These are phyloP conservation scores for Arthrinium phaeospermum DNA, from an alignment of 2,329 filamentous ascomycete species.

Conservation along the genomic window DNA sequence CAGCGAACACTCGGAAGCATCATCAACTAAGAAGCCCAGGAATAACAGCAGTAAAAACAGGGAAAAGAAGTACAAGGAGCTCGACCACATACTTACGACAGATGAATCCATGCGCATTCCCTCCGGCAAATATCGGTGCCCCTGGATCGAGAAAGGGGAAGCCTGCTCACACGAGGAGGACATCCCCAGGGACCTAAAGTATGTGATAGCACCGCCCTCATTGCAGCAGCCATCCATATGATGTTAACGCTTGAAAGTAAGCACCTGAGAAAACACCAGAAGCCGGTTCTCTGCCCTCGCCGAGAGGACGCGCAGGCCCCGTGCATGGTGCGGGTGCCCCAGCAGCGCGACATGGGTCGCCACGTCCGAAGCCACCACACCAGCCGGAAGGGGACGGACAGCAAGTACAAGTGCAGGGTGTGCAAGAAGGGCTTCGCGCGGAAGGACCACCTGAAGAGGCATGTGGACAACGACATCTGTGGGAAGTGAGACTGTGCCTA, in stretches of 20 bases:
- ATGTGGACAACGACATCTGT: not conserved
- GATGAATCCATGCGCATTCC: not conserved
- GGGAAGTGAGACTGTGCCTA: not conserved
- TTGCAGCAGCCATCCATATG: not conserved
- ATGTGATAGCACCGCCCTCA: not conserved
- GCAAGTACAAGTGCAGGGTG: not conserved
- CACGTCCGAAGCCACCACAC: conserved; percentile 12
- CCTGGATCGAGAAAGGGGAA: not conserved
- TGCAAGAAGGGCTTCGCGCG: not conserved
- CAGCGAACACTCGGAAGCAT: not conserved
- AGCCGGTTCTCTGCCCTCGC: not conserved
- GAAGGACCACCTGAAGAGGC: conserved; percentile 19
- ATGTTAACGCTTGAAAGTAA: not conserved
- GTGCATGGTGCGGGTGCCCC: not conserved
- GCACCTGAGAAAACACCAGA: not conserved
- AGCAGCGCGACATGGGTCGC: conserved; percentile 18
- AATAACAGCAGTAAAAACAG: not conserved
- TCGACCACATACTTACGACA: too few species aligned
- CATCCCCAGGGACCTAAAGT: not conserved
- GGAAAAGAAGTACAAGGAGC: not conserved
- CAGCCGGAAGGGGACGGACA: not conserved
- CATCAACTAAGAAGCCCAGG: not conserved
- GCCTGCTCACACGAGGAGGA: not conserved
- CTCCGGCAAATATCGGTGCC: not conserved
- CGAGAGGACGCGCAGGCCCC: not conserved